phyloP scores from a whole-genome alignment of 345 rosid species.

The Leavenworthia alabamica region DNA sequence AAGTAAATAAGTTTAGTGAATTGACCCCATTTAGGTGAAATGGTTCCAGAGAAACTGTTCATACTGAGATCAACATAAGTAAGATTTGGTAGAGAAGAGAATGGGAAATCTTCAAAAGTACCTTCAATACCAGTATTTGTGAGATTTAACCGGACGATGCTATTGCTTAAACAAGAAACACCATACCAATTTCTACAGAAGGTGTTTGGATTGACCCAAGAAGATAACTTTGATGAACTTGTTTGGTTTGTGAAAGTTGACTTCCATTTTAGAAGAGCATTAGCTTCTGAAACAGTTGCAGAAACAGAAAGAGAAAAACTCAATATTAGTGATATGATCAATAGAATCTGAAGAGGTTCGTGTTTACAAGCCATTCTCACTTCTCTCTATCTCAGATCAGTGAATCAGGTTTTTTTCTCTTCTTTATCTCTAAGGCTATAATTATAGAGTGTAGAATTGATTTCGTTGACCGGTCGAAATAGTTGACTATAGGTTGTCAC shows the following conservation, averaged over 20 bases:
- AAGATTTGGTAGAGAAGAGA: slow-evolving; percentile 39
- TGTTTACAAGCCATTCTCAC: slow-evolving; percentile 6
- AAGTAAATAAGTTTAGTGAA: slow-evolving; percentile 36
- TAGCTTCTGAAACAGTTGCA: slow-evolving; percentile 21
- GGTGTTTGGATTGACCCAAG: slow-evolving; percentile 26
- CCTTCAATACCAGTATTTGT: slow-evolving; percentile 30
- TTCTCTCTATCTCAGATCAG: too few relatives aligned
- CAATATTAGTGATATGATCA: slow-evolving; percentile 18
- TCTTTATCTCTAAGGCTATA: too few relatives aligned
- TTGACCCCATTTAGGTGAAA: slow-evolving; percentile 31
- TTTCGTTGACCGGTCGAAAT: too few relatives aligned
- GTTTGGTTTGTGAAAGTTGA: slow-evolving; percentile 31
- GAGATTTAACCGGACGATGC: slow-evolving; percentile 31
- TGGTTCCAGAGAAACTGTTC: slow-evolving; percentile 36
- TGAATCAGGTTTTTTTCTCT: too few relatives aligned
- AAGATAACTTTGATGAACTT: neutral
- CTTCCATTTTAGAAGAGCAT: slow-evolving; percentile 32
- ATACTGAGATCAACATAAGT: slow-evolving; percentile 31
- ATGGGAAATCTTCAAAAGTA: slow-evolving; percentile 38
- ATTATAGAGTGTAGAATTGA: too few relatives aligned
- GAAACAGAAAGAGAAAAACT: neutral
- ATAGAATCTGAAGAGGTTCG: slow-evolving; percentile 1
- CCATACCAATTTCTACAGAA: slow-evolving; percentile 35
- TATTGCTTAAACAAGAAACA: slow-evolving; percentile 26
- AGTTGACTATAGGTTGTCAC: too few relatives aligned